Conservation (phyloP, 1,284 basidiomycete genomes). For the Puccinia novopanici region DNA sequence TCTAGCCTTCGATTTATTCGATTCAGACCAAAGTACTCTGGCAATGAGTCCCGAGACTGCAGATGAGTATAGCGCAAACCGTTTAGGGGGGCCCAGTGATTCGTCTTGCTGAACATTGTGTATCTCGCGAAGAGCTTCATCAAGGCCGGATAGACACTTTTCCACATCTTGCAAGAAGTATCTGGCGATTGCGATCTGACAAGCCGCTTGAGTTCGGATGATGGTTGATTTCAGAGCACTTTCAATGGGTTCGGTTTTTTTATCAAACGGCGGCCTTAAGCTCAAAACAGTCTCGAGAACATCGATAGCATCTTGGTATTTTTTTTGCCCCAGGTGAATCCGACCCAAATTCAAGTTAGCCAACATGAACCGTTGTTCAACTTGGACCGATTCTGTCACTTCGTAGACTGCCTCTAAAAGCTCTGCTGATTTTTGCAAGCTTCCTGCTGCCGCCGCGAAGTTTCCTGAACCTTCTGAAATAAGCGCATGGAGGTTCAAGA, state of each 20-base stretch:
- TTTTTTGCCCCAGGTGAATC: constrained; percentile 67
- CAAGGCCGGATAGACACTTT: constrained; percentile 68
- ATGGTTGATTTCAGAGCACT: constrained; percentile 56
- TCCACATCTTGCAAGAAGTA: constrained; percentile 71
- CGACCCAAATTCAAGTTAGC: constrained; percentile 82
- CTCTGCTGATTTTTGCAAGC: constrained; percentile 69
- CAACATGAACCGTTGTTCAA: constrained; percentile 77
- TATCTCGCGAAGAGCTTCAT: constrained; percentile 67
- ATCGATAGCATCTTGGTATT: constrained; percentile 68
- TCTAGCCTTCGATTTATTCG: constrained; percentile 24
- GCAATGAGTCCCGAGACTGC: constrained; percentile 29
- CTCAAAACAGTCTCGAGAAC: constrained; percentile 77
- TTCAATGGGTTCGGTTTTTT: constrained; percentile 57
- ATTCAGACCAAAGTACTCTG: constrained; percentile 34
- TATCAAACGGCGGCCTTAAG: constrained; percentile 60
- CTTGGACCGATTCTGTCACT: constrained; percentile 72
- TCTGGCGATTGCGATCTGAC: constrained; percentile 72
- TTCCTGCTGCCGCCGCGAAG: constrained; percentile 66
- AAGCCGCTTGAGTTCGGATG: constrained; percentile 69
- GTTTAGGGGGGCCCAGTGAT: constrained; percentile 59
- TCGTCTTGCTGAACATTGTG: constrained; percentile 57
- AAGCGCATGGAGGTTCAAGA: constrained; percentile 77
- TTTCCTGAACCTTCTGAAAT: constrained; percentile 82
- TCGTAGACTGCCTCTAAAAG: constrained; percentile 87
- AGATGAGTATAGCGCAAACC: constrained; percentile 16